These are phyloP conservation scores for Globomyces sp. DNA, from an alignment of 371 early-diverging fungal species.

Conservation along the genomic window DNA sequence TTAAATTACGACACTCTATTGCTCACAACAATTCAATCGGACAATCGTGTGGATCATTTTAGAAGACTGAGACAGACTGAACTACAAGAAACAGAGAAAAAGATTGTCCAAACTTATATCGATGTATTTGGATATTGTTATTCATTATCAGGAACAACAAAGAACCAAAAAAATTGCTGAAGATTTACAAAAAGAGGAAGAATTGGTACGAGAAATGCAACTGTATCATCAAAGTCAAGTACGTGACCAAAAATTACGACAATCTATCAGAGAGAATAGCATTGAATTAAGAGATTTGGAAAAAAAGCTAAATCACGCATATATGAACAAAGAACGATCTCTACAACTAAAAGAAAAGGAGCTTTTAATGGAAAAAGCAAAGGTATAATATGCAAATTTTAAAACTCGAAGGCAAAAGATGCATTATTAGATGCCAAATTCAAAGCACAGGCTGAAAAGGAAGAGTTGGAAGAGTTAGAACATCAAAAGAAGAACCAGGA, in stretches of 20 bases:
- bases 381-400: conserved; percentile 19
- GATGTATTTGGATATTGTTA: conserved; percentile 28
- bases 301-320: conserved; percentile 50
- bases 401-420: conserved; percentile 25
- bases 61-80: conserved; percentile 32
- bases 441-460: conserved; percentile 37
- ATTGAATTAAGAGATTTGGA: conserved; percentile 50
- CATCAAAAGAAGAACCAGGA: conserved; percentile 28
- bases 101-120: conserved; percentile 27
- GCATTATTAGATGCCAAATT: conserved; percentile 30
- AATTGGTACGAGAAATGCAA: conserved; percentile 31
- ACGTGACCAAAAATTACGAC: conserved; percentile 46
- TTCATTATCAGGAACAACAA: conserved; percentile 22
- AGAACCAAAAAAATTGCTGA: conserved; percentile 24
- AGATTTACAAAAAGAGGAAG: conserved; percentile 28
- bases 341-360: conserved; percentile 49
- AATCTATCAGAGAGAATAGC: conserved; percentile 47
- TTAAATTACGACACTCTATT: conserved; percentile 37
- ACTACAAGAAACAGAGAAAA: conserved; percentile 31
- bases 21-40: conserved; percentile 31
- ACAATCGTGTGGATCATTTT: conserved; percentile 44
- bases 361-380: conserved; percentile 27
- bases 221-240: conserved; percentile 29
- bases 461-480: conserved; percentile 34
- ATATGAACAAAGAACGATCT: conserved; percentile 54